phyloP scores from a whole-genome alignment of 1,139 yeast genomes.

The Kurtzmaniella quercitrusa region DNA sequence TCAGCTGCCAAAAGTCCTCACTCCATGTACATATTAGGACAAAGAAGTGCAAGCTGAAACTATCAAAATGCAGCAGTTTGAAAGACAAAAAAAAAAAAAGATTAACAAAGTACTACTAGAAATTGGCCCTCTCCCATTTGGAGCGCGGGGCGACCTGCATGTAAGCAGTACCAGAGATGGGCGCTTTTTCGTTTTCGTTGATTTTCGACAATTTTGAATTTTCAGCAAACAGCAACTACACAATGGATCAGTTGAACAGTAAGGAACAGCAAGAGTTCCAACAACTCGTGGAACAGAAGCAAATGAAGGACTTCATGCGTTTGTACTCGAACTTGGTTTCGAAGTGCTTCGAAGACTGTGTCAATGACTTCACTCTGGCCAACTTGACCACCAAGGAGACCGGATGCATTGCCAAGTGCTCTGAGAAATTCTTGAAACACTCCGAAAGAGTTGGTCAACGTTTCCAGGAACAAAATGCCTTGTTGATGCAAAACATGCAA shows the following conservation, averaged over 20 bases:
- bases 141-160: no score
- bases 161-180: neutral
- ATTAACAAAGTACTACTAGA: no score
- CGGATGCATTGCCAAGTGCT: constrained; percentile 82
- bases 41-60: no score
- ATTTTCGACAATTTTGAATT: neutral
- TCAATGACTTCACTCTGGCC: constrained; percentile 94
- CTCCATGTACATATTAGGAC: neutral
- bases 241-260: constrained; percentile 78
- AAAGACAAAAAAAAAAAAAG: no score
- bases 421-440: constrained; percentile 96
- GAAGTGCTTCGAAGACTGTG: constrained; percentile 96
- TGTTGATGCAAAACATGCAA: constrained; percentile 48
- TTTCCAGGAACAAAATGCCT: constrained; percentile 92
- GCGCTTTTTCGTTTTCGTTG: neutral
- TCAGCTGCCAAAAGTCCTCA: neutral
- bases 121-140: no score
- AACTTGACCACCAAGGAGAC: constrained; percentile 81
- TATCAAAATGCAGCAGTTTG: no score
- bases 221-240: constrained; percentile 9
- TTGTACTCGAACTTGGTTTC: constrained; percentile 90
- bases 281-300: constrained; percentile 93
- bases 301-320: constrained; percentile 98
- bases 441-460: constrained; percentile 98
- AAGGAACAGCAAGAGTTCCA: constrained; percentile 97